These are phyloP conservation scores for Lupinus albus DNA, from an alignment of 306 rosid genomes.

Conservation along the genomic window DNA sequence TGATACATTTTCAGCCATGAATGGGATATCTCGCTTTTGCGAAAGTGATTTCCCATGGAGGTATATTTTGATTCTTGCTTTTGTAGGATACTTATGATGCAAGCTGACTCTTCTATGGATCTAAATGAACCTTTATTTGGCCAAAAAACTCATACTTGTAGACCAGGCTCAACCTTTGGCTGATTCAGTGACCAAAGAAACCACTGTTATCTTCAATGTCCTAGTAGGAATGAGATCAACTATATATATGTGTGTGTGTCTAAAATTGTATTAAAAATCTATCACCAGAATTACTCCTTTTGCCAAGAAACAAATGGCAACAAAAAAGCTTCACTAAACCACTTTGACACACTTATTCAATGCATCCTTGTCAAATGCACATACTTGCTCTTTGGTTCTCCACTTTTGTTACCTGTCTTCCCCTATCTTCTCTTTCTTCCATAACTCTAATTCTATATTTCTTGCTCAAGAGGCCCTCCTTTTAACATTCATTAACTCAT, in stretches of 20 bases:
- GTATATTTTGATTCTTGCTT: constrained; percentile 49
- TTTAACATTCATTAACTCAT: neutral
- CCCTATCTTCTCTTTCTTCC: neutral
- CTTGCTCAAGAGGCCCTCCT: neutral
- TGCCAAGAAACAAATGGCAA: neutral
- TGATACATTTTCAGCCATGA: constrained; percentile 97
- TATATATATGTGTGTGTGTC: constrained; percentile 12
- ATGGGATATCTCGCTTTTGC: constrained; percentile 91
- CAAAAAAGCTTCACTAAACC: neutral
- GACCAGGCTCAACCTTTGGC: too few relatives aligned
- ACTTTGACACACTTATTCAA: neutral
- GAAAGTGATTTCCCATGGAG: constrained; percentile 82
- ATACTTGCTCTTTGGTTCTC: too few relatives aligned
- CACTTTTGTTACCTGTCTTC: too few relatives aligned
- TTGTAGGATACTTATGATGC: constrained; percentile 6
- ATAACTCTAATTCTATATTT: neutral
- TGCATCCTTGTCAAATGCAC: too few relatives aligned
- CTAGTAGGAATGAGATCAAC: neutral
- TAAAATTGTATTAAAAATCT: neutral
- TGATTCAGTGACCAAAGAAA: constrained; percentile 9
- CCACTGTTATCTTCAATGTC: neutral
- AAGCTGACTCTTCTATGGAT: constrained; percentile 17
- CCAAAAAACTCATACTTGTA: constrained; percentile 2
- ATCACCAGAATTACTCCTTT: neutral
- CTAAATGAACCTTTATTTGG: constrained; percentile 10